Conservation (phyloP, 2,329 filamentous ascomycete genomes). For the Erysiphe pulchra region DNA sequence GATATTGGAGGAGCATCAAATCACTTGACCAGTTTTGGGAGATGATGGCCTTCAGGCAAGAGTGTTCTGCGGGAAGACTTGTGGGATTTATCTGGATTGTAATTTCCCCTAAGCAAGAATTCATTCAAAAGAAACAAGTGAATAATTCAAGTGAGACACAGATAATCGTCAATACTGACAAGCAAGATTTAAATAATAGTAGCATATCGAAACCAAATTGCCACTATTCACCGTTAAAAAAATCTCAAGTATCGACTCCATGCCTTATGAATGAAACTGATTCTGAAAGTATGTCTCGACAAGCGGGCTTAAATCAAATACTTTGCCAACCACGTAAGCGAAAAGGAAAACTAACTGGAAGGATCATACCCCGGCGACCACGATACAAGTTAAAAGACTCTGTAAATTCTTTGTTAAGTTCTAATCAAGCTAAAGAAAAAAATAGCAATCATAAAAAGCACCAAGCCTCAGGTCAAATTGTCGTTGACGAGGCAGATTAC, state of each 20-base stretch:
- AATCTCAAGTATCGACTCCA: neutral
- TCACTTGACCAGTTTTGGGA: conserved; percentile 93
- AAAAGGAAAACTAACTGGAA: conserved; percentile 25
- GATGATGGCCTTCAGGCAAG: conserved; percentile 88
- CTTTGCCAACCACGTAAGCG: neutral
- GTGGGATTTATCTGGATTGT: conserved; percentile 93
- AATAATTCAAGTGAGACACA: neutral
- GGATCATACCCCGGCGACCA: conserved; percentile 36
- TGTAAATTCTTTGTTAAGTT: neutral
- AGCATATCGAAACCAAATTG: neutral
- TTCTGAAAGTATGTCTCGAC: neutral
- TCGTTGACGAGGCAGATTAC: conserved; percentile 38
- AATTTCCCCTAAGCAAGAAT: conserved; percentile 21
- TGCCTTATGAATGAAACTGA: neutral
- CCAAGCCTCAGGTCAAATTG: conserved; percentile 25
- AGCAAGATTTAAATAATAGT: neutral
- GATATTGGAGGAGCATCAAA: conserved; percentile 61
- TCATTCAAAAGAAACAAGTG: neutral
- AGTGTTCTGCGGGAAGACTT: conserved; percentile 75
- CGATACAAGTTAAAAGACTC: conserved; percentile 32
- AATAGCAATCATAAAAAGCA: neutral
- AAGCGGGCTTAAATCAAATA: neutral
- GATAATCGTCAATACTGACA: neutral
- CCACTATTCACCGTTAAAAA: neutral
- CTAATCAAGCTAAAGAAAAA: neutral